Evolutionary conservation across 2,329 filamentous ascomycete genomes (phyloP).

Genomic region (Pyrenophora seminiperda): DNA sequence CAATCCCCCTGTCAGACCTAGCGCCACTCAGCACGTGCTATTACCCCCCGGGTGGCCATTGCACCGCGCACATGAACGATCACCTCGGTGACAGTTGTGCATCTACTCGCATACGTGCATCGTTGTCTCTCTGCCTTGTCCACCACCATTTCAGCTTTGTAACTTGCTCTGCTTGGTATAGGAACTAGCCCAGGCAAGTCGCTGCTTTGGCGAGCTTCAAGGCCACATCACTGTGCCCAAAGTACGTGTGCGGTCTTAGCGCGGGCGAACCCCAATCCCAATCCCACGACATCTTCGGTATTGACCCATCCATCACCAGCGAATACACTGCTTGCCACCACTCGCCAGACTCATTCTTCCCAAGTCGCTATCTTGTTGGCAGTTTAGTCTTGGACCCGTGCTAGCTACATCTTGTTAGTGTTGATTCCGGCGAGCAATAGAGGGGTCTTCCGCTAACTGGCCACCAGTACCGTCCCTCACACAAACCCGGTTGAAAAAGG

Average conservation of each 20-base stretch:
- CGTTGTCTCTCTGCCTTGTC: not conserved
- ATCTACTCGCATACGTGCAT: not conserved
- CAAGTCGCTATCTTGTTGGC: constrained; percentile 13
- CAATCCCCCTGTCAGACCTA: constrained; percentile 41
- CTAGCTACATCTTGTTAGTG: constrained; percentile 32
- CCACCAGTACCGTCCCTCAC: constrained; percentile 37
- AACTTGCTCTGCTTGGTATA: constrained; percentile 2
- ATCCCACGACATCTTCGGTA: constrained; percentile 26
- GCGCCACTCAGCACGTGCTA: constrained; percentile 36
- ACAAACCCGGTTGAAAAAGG: constrained; percentile 38
- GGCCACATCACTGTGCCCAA: constrained; percentile 44
- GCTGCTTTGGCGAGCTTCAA: constrained; percentile 32
- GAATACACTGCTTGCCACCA: constrained; percentile 17
- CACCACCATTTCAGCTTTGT: not conserved
- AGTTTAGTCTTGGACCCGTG: constrained; percentile 12
- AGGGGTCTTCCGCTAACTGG: constrained; percentile 44
- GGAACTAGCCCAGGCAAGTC: constrained; percentile 22
- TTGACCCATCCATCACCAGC: constrained; percentile 26
- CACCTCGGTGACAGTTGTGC: constrained; percentile 29
- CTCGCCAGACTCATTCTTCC: constrained; percentile 10
- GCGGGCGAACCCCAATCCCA: constrained; percentile 40
- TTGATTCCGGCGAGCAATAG: constrained; percentile 26
- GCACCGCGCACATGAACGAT: constrained; percentile 38
- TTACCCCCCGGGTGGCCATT: constrained; percentile 24
- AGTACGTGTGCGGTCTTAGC: constrained; percentile 37